phyloP scores from a whole-genome alignment of 805 yeast genomes.

The Zygosaccharomyces pseudorouxii region DNA sequence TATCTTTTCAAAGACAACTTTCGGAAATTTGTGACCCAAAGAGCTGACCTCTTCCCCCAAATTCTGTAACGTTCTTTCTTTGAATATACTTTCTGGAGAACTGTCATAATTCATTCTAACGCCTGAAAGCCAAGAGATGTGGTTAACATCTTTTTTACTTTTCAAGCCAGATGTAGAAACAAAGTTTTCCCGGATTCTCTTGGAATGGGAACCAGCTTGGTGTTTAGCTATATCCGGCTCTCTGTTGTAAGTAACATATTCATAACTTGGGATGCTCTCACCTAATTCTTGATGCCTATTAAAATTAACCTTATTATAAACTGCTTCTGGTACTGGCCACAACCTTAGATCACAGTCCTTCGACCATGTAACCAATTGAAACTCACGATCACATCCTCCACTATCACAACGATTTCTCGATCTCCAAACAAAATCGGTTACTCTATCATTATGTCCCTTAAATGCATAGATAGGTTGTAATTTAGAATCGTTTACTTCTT shows the following conservation, averaged over 20 bases:
- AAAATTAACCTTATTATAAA: constrained; percentile 46
- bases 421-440: constrained; percentile 88
- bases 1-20: constrained; percentile 77
- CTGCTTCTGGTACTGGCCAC: constrained; percentile 62
- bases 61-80: constrained; percentile 47
- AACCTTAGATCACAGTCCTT: constrained; percentile 78
- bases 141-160: constrained; percentile 46
- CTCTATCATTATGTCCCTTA: constrained; percentile 78
- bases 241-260: constrained; percentile 45
- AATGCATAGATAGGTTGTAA: constrained; percentile 56
- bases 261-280: constrained; percentile 40
- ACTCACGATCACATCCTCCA: constrained; percentile 65
- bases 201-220: constrained; percentile 18
- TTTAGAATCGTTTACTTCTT: constrained; percentile 31
- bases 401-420: constrained; percentile 47
- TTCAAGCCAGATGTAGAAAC: constrained; percentile 39
- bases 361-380: constrained; percentile 91
- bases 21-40: constrained; percentile 86
- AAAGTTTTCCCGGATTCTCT: constrained; percentile 38
- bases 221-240: constrained; percentile 42
- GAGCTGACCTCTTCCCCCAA: constrained; percentile 88
- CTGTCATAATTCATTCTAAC: constrained; percentile 53
- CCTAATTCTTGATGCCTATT: constrained; percentile 37
- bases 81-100: constrained; percentile 37
- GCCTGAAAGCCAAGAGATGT: constrained; percentile 90